These are phyloP conservation scores for Teratosphaeriaceae sp. DNA, from an alignment of 2,329 filamentous ascomycete species.

Conservation along the genomic window DNA sequence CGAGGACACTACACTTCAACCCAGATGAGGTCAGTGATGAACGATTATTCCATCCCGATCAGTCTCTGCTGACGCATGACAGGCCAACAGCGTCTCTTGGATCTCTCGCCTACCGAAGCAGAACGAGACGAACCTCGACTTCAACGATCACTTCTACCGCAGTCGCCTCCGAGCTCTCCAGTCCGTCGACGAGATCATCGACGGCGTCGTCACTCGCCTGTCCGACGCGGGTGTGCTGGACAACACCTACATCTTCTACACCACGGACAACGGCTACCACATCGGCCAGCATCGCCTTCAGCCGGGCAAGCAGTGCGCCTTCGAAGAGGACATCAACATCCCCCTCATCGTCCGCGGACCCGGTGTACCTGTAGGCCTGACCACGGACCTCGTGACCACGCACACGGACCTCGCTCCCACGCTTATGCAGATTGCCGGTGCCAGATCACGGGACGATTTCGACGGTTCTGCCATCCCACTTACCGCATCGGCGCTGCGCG, in stretches of 20 bases:
- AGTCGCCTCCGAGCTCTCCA: conserved; percentile 45
- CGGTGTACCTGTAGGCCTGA: conserved; percentile 23
- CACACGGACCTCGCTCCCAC: conserved; percentile 37
- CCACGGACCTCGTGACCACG: conserved; percentile 29
- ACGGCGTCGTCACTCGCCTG: conserved; percentile 37
- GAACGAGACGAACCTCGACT: conserved; percentile 42
- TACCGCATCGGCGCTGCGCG: conserved; percentile 9
- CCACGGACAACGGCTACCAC: conserved; percentile 35
- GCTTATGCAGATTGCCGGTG: conserved; percentile 28
- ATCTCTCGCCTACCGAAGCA: conserved; percentile 37
- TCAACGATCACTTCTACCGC: conserved; percentile 48
- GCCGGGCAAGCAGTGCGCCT: conserved; percentile 34
- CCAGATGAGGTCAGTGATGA: conserved; percentile 39
- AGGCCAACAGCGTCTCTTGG: conserved; percentile 43
- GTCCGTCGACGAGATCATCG: conserved; percentile 50
- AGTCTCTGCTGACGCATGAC: not conserved
- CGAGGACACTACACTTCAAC: conserved; percentile 60
- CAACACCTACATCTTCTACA: conserved; percentile 40
- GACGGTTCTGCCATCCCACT: conserved; percentile 33
- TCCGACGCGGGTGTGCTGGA: conserved; percentile 39
- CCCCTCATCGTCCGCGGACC: conserved; percentile 35
- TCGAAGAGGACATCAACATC: conserved; percentile 36
- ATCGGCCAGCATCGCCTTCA: conserved; percentile 32
- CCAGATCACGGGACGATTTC: conserved; percentile 23
- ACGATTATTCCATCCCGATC: not conserved